Evolutionary conservation across 2,329 filamentous ascomycete species (phyloP).

Genomic region (Xylaria sp.): DNA sequence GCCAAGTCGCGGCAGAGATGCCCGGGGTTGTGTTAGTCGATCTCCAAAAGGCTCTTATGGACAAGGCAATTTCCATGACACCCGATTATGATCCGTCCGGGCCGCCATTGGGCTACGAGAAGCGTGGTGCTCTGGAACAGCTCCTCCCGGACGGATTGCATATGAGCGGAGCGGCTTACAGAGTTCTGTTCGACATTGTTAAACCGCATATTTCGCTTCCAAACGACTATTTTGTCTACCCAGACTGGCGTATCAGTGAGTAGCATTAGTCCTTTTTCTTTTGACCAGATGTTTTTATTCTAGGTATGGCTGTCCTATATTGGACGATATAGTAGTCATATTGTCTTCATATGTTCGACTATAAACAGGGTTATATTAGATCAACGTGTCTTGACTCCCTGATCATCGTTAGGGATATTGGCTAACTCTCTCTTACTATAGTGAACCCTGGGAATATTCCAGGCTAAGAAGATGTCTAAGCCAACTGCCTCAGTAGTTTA

Average conservation of each 20-base stretch:
- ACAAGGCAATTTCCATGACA: conserved; percentile 69
- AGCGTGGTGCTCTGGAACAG: conserved; percentile 61
- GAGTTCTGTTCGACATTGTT: conserved; percentile 57
- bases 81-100: conserved; percentile 64
- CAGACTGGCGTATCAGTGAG: conserved; percentile 58
- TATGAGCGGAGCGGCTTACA: conserved; percentile 65
- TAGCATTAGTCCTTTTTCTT: neutral
- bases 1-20: conserved; percentile 75
- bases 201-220: conserved; percentile 59
- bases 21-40: conserved; percentile 78
- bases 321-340: neutral
- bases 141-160: conserved; percentile 70
- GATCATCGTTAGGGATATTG: neutral
- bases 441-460: conserved; percentile 37
- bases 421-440: conserved; percentile 26
- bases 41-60: conserved; percentile 83
- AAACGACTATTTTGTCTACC: conserved; percentile 56
- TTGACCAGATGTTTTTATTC: neutral
- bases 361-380: neutral
- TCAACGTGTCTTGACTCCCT: neutral
- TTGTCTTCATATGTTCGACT: neutral
- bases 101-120: conserved; percentile 61
- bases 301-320: neutral
- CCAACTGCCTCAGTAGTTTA: neutral
- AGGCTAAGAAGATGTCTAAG: neutral